Percentiles rank a stretch among this genome's conserved stretches.
These are phyloP conservation scores for Pythium rishiriense DNA, from an alignment of 352 stramenopile species.

Conservation along the genomic window DNA sequence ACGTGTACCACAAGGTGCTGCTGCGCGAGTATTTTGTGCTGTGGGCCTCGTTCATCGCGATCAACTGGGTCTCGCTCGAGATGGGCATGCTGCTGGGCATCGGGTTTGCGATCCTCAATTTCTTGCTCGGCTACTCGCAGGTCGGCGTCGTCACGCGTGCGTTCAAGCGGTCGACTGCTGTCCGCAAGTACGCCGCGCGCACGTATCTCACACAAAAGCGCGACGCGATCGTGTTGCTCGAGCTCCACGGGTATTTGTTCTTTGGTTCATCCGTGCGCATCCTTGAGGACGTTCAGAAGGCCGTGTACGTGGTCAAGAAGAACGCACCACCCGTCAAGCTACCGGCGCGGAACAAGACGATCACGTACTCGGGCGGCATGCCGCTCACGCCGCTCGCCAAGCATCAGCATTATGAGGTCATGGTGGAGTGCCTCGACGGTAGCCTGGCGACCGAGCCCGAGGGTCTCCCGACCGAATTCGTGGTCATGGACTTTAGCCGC, in stretches of 20 bases:
- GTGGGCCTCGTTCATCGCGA: slow-evolving; percentile 92
- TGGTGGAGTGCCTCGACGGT: slow-evolving; percentile 74
- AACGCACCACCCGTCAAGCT: slow-evolving; percentile 17
- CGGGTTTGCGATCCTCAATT: slow-evolving; percentile 85
- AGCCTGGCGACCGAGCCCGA: slow-evolving; percentile 44
- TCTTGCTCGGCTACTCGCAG: slow-evolving; percentile 77
- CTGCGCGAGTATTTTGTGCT: slow-evolving; percentile 92
- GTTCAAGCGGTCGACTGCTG: slow-evolving; percentile 55
- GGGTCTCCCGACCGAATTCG: slow-evolving; percentile 70
- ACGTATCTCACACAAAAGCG: slow-evolving; percentile 64
- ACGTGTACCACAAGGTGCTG: slow-evolving; percentile 82
- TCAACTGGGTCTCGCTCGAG: slow-evolving; percentile 95
- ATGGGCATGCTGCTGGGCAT: slow-evolving; percentile 94
- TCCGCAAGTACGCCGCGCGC: slow-evolving; percentile 67
- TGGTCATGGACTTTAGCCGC: slow-evolving; percentile 89
- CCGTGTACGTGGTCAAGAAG: slow-evolving; percentile 61
- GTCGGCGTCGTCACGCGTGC: slow-evolving; percentile 69
- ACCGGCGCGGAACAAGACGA: slow-evolving; percentile 16
- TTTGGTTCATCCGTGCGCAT: slow-evolving; percentile 86
- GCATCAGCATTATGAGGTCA: slow-evolving; percentile 39
- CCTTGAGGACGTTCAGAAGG: slow-evolving; percentile 77
- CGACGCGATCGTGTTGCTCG: slow-evolving; percentile 74
- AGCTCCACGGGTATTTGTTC: slow-evolving; percentile 86
- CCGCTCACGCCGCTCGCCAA: slow-evolving; percentile 52
- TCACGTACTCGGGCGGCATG: slow-evolving; percentile 29